These are phyloP conservation scores for Entophlyctis helioformis DNA, from an alignment of 192 early-diverging fungal species.

Conservation along the genomic window DNA sequence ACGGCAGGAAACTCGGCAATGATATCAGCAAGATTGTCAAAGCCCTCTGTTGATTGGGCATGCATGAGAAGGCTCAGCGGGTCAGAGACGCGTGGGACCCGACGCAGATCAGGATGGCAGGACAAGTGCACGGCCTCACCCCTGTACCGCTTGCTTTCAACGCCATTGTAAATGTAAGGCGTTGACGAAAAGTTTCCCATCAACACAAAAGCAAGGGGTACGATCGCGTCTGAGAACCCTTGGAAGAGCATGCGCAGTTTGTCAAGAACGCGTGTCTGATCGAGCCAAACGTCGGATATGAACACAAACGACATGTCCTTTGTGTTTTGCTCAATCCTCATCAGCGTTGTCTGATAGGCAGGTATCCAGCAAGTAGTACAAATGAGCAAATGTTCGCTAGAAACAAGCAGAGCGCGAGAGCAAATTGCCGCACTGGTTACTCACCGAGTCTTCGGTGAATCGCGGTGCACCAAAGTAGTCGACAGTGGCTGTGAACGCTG, in stretches of 20 bases:
- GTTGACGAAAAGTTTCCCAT: slow-evolving; percentile 77
- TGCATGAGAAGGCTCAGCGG: neutral
- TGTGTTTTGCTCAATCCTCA: slow-evolving; percentile 20
- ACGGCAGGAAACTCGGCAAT: slow-evolving; percentile 53
- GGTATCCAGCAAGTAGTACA: neutral
- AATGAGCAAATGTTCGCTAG: too few species aligned
- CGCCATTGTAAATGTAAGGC: slow-evolving; percentile 52
- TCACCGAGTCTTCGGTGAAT: slow-evolving; percentile 36
- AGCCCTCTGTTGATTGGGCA: slow-evolving; percentile 13
- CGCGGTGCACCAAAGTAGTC: slow-evolving; percentile 46
- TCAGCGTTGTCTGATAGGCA: slow-evolving; percentile 2
- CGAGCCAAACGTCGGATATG: slow-evolving; percentile 79
- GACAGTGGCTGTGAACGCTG: neutral
- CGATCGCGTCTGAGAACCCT: slow-evolving; percentile 49
- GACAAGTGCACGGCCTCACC: slow-evolving; percentile 10
- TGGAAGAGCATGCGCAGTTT: slow-evolving; percentile 63
- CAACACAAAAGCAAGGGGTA: slow-evolving; percentile 76
- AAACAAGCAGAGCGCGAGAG: too few species aligned
- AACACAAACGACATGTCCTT: slow-evolving; percentile 61
- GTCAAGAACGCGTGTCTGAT: slow-evolving; percentile 63
- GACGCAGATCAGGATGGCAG: too few species aligned
- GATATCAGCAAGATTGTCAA: slow-evolving; percentile 47
- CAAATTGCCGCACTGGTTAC: too few species aligned
- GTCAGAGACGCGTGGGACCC: neutral
- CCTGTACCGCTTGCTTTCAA: slow-evolving; percentile 50